Evolutionary conservation across 805 yeast species (phyloP).

Genomic region (Tetrapisispora namnaoensis): DNA sequence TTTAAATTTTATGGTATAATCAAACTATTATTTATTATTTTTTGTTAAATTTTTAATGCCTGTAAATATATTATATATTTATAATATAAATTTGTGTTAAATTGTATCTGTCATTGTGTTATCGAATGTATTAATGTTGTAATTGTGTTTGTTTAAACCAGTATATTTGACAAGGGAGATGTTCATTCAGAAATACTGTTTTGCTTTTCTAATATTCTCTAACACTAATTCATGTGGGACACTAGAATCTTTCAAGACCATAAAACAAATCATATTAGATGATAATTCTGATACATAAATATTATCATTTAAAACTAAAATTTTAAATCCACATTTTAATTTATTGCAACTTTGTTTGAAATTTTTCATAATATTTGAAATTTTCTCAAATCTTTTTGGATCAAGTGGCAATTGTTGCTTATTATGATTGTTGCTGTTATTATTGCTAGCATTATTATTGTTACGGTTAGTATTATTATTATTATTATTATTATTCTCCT

Average conservation of each 20-base stretch:
- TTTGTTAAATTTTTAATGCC: too few relatives aligned
- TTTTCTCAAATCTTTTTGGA: constrained; percentile 89
- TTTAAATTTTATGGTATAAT: neutral
- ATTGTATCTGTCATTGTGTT: neutral
- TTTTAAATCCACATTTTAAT: constrained; percentile 73
- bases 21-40: neutral
- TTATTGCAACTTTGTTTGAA: constrained; percentile 88
- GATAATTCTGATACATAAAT: constrained; percentile 47
- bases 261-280: constrained; percentile 52
- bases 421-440: constrained; percentile 15
- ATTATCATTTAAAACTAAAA: constrained; percentile 56
- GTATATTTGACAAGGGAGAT: neutral
- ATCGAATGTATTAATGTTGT: neutral
- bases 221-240: constrained; percentile 33
- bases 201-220: constrained; percentile 49
- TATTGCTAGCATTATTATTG: constrained; percentile 14
- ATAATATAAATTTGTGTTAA: too few relatives aligned
- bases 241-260: constrained; percentile 40
- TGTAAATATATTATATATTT: too few relatives aligned
- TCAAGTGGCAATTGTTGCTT: constrained; percentile 38
- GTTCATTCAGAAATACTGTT: constrained; percentile 17
- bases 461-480: too few relatives aligned
- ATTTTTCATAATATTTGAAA: constrained; percentile 86
- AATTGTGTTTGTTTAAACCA: neutral
- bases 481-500: constrained; percentile 28